phyloP scores from a whole-genome alignment of 305 asterid species.

The Caryopteris hybrid region DNA sequence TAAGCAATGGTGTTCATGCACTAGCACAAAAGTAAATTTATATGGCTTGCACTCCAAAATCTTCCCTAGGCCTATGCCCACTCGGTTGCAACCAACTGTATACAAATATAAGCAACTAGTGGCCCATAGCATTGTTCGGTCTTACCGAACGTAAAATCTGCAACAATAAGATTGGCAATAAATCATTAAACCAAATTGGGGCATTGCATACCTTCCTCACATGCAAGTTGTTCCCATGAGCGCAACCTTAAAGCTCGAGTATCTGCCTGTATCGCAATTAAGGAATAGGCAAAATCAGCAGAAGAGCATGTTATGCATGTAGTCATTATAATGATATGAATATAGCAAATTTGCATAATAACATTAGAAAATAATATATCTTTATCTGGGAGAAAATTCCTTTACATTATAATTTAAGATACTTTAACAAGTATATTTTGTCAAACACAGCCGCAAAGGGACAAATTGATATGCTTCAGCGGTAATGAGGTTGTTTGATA shows the following conservation, averaged over 20 bases:
- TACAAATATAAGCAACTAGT: background rate
- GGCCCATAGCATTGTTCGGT: background rate
- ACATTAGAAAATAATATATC: background rate
- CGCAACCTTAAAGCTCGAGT: constrained; percentile 63
- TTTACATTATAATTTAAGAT: background rate
- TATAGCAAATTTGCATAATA: background rate
- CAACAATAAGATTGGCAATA: constrained; percentile 2
- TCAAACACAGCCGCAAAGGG: background rate
- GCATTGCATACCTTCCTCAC: constrained; percentile 67
- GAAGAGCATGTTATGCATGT: background rate
- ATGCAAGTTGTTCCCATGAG: constrained; percentile 89
- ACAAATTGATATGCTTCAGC: background rate
- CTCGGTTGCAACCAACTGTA: background rate
- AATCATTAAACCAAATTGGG: background rate
- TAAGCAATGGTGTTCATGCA: background rate
- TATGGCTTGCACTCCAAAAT: no score
- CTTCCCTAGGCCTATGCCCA: background rate
- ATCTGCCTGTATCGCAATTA: constrained; percentile 55
- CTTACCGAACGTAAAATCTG: background rate
- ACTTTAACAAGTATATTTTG: background rate
- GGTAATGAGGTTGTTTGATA: background rate
- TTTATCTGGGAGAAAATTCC: background rate
- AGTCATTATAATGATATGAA: background rate
- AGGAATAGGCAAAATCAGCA: constrained; percentile 4
- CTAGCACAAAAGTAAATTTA: background rate